A percentile compares a stretch with the other conserved stretches of the same genome.
Conservation (phyloP, 305 asterid species). For the Solanum aculeatissimum region DNA sequence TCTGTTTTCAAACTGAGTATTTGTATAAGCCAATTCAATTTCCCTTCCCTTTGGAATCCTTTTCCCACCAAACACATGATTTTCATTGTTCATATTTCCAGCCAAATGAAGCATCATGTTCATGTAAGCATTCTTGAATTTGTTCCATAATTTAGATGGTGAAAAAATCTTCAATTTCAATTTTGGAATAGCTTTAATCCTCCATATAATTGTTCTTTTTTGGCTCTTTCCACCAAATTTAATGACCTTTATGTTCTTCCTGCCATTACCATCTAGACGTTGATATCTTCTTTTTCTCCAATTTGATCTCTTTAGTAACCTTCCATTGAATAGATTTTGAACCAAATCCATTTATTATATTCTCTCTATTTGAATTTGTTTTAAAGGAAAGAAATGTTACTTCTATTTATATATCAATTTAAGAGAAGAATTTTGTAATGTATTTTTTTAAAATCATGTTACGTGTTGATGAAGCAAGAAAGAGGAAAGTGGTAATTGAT, state of each 20-base stretch:
- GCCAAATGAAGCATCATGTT: constrained; percentile 41
- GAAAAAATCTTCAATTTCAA: constrained; percentile 25
- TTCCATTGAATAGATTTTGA: constrained; percentile 2
- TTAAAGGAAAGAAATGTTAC: background rate
- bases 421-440: background rate
- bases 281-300: constrained; percentile 28
- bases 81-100: constrained; percentile 6
- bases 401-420: background rate
- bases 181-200: constrained; percentile 27
- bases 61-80: constrained; percentile 14
- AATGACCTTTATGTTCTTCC: constrained; percentile 11
- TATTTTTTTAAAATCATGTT: background rate
- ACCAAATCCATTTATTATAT: background rate
- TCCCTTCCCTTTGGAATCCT: constrained; percentile 29
- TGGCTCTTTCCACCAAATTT: constrained; percentile 13
- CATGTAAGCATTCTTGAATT: constrained; percentile 42
- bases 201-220: constrained; percentile 22
- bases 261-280: constrained; percentile 10
- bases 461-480: background rate
- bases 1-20: constrained; percentile 44
- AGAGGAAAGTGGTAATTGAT: background rate
- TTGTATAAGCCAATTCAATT: constrained; percentile 12
- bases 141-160: constrained; percentile 38
- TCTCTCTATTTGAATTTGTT: background rate
- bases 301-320: background rate